Conservation (phyloP, 768 basidiomycete species). For the Clavaria fumosa region DNA sequence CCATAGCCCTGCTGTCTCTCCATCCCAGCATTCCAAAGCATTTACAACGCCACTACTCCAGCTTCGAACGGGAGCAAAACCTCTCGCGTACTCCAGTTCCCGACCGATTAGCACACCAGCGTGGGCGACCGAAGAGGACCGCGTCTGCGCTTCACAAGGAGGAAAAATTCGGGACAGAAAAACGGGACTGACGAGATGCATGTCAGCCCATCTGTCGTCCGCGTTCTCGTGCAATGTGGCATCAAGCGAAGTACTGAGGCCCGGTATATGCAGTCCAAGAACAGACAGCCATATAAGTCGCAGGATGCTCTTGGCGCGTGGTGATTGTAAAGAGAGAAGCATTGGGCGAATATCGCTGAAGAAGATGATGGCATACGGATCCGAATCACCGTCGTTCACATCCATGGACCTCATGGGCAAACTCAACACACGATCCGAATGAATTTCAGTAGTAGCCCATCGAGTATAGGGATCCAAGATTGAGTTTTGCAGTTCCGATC, state of each 20-base stretch:
- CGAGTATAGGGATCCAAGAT: slow-evolving; percentile 48
- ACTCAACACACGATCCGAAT: slow-evolving; percentile 26
- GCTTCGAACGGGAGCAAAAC: slow-evolving; percentile 52
- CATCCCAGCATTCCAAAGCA: slow-evolving; percentile 32
- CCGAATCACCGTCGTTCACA: slow-evolving; percentile 28
- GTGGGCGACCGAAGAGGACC: slow-evolving; percentile 36
- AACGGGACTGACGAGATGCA: slow-evolving; percentile 27
- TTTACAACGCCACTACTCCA: slow-evolving; percentile 43
- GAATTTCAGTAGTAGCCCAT: slow-evolving; percentile 48
- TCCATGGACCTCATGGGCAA: slow-evolving; percentile 43
- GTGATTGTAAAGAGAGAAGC: slow-evolving; percentile 32
- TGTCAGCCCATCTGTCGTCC: slow-evolving; percentile 58
- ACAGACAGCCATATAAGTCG: slow-evolving; percentile 57
- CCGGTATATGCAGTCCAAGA: slow-evolving; percentile 59
- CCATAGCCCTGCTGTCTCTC: slow-evolving; percentile 23
- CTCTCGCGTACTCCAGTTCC: slow-evolving; percentile 42
- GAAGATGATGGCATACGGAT: slow-evolving; percentile 60
- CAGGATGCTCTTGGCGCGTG: slow-evolving; percentile 36
- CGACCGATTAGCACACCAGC: slow-evolving; percentile 54
- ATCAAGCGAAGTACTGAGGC: slow-evolving; percentile 32
- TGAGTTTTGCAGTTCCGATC: slow-evolving; percentile 7
- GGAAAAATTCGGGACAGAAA: slow-evolving; percentile 43
- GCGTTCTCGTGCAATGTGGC: slow-evolving; percentile 20
- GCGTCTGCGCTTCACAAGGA: slow-evolving; percentile 14
- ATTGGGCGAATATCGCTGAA: slow-evolving; percentile 56